Percentiles rank a stretch among this genome's conserved stretches.
Evolutionary conservation across 352 stramenopile genomes (phyloP).

Genomic region (Phytophthora rubi): DNA sequence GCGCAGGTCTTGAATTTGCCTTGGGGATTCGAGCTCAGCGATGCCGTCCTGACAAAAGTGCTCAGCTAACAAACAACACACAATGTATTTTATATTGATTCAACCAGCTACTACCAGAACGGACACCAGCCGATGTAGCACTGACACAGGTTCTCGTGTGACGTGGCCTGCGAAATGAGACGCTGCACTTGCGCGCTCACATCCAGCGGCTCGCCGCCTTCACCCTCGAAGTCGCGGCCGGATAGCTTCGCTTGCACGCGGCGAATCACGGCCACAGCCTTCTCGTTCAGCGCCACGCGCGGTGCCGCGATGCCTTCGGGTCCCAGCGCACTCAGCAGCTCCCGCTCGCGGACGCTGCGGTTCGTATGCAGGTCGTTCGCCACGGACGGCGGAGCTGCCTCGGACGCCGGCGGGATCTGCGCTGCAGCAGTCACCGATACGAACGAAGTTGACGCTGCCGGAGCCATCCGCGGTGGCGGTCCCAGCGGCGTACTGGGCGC

Average conservation of each 20-base stretch:
- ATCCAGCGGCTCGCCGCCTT: constrained; percentile 67
- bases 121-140: constrained; percentile 99
- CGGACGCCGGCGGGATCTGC: constrained; percentile 42
- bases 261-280: constrained; percentile 96
- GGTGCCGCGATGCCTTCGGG: constrained; percentile 81
- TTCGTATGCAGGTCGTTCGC: constrained; percentile 63
- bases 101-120: constrained; percentile 63
- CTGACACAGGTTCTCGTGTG: constrained; percentile 98
- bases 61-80: too few relatives aligned
- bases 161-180: constrained; percentile 98
- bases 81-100: too few relatives aligned
- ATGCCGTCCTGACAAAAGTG: too few relatives aligned
- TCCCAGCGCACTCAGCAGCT: constrained; percentile 79
- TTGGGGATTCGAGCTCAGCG: too few relatives aligned
- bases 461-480: constrained; percentile 25
- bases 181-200: constrained; percentile 93
- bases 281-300: constrained; percentile 94
- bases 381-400: constrained; percentile 53
- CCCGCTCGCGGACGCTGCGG: constrained; percentile 82
- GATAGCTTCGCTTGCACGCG: constrained; percentile 99
- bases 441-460: constrained; percentile 43
- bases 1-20: too few relatives aligned
- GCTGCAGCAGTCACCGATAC: constrained; percentile 45
- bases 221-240: constrained; percentile 96
- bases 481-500: constrained; percentile 28